These are phyloP conservation scores for Globisporangium orthogonon DNA, from an alignment of 352 stramenopile genomes.

Conservation along the genomic window DNA sequence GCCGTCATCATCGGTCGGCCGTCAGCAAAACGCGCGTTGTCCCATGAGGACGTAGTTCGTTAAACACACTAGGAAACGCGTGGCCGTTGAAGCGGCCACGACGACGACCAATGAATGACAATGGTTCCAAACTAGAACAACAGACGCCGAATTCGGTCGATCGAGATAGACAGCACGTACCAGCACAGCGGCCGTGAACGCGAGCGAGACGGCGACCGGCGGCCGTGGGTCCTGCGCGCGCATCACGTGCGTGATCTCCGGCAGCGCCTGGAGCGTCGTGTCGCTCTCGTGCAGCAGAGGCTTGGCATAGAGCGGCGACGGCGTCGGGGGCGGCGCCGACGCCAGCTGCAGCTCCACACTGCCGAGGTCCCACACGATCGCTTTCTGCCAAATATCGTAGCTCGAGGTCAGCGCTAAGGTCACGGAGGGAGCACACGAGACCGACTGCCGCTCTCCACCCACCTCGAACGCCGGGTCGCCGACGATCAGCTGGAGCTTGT, in stretches of 20 bases:
- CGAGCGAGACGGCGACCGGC: conserved; percentile 54
- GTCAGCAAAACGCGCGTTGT: no score
- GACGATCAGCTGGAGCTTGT: conserved; percentile 70
- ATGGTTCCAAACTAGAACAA: background rate
- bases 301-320: conserved; percentile 85
- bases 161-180: conserved; percentile 11
- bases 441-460: background rate
- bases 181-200: conserved; percentile 61
- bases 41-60: background rate
- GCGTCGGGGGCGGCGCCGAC: conserved; percentile 41
- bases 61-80: background rate
- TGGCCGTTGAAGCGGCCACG: background rate
- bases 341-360: conserved; percentile 60
- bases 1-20: no score
- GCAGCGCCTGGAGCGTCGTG: conserved; percentile 77
- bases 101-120: background rate
- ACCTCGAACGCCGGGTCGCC: conserved; percentile 70
- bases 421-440: no score
- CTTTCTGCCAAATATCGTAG: conserved; percentile 16
- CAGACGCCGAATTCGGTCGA: background rate
- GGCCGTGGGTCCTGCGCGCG: conserved; percentile 63
- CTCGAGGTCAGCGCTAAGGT: no score
- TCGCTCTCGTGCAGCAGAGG: conserved; percentile 83
- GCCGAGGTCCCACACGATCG: conserved; percentile 69
- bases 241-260: conserved; percentile 87